Evolutionary conservation across 163 green algal genomes (phyloP).

Genomic region (Scenedesmus sp.): DNA sequence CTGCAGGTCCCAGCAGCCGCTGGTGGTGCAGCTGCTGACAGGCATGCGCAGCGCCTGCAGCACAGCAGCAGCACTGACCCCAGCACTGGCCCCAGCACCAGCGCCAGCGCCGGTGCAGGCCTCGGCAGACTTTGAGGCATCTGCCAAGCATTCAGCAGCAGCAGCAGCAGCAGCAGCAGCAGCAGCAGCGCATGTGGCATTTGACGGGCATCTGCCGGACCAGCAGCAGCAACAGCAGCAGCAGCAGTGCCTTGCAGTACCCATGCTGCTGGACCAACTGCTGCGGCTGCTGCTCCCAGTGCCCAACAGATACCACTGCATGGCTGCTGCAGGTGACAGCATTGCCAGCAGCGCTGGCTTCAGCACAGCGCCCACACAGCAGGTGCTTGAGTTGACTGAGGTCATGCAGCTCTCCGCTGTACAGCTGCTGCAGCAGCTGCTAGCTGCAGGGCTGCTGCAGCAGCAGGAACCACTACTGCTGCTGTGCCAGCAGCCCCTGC

Average conservation of each 20-base stretch:
- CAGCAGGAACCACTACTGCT: not conserved
- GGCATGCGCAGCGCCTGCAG: not conserved
- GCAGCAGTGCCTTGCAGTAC: not conserved
- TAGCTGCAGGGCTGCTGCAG: constrained; percentile 10
- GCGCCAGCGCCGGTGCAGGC: constrained; percentile 7
- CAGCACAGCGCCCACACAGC: not conserved
- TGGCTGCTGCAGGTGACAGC: no score
- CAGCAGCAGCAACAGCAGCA: not conserved
- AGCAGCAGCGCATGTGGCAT: not conserved
- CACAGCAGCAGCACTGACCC: not conserved
- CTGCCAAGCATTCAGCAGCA: not conserved
- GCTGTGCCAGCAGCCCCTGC: not conserved
- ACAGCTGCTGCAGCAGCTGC: constrained; percentile 45
- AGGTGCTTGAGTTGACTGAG: constrained; percentile 29
- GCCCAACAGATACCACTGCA: not conserved
- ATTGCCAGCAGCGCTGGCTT: not conserved
- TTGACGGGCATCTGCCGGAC: not conserved
- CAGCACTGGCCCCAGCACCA: not conserved
- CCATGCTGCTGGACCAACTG: constrained; percentile 13
- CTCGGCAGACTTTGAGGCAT: no score
- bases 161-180: not conserved
- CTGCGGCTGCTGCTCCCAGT: constrained; percentile 42
- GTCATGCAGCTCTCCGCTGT: not conserved
- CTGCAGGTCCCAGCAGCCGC: constrained; percentile 44
- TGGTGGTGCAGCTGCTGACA: constrained; percentile 36